Percentiles rank a stretch among this genome's conserved stretches.
phyloP scores from a whole-genome alignment of 2,329 filamentous ascomycete species.

The Penicillium italicum region DNA sequence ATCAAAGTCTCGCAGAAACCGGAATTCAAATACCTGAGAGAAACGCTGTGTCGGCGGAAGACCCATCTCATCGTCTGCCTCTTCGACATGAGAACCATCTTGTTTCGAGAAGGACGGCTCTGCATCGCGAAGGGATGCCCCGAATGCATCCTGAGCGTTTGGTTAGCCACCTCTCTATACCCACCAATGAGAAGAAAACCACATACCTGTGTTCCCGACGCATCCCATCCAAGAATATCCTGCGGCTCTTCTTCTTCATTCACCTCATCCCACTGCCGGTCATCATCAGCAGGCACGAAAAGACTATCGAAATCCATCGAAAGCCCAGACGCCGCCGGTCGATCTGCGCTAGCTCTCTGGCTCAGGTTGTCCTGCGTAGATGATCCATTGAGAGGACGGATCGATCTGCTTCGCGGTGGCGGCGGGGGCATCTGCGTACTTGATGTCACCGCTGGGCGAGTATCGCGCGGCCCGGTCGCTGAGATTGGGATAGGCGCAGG shows the following conservation, averaged over 20 bases:
- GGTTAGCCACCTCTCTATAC: background rate
- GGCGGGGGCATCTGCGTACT: conserved; percentile 31
- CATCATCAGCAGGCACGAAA: conserved; percentile 60
- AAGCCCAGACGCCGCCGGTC: conserved; percentile 25
- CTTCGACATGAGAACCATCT: conserved; percentile 12
- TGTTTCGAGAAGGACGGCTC: conserved; percentile 25
- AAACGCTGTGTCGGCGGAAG: conserved; percentile 49
- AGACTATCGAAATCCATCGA: conserved; percentile 53
- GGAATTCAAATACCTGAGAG: conserved; percentile 41
- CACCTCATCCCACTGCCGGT: conserved; percentile 58
- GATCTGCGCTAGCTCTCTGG: conserved; percentile 22
- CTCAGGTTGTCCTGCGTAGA: conserved; percentile 25
- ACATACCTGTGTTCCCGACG: conserved; percentile 45
- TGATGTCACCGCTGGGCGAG: conserved; percentile 10
- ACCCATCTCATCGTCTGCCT: conserved; percentile 34
- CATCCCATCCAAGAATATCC: conserved; percentile 62
- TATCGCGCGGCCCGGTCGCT: conserved; percentile 5
- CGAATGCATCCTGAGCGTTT: conserved; percentile 25
- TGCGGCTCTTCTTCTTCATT: conserved; percentile 53
- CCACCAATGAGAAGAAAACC: background rate
- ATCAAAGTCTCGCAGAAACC: background rate
- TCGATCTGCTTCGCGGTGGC: conserved; percentile 26
- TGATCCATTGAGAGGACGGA: conserved; percentile 33
- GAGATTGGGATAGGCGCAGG: conserved; percentile 30
- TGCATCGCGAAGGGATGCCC: conserved; percentile 34